These are phyloP conservation scores for Aureobasidium sp. DNA, from an alignment of 2,329 filamentous ascomycete genomes.

Conservation along the genomic window DNA sequence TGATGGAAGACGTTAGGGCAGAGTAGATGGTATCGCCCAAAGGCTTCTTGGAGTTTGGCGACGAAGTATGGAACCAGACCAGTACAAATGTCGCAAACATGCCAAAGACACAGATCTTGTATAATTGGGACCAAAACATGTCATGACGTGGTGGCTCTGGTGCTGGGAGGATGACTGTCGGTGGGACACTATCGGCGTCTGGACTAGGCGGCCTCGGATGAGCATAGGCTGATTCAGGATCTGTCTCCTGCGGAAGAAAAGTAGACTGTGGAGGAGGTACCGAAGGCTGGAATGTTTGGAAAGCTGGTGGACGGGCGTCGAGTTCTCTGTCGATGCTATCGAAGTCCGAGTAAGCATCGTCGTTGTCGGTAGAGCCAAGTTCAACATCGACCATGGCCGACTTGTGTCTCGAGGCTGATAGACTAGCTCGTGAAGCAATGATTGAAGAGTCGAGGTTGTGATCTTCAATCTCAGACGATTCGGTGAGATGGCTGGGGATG, in stretches of 20 bases:
- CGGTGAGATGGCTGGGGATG: slow-evolving; percentile 71
- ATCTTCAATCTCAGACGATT: slow-evolving; percentile 76
- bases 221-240: slow-evolving; percentile 40
- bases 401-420: slow-evolving; percentile 44
- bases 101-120: slow-evolving; percentile 72
- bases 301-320: slow-evolving; percentile 41
- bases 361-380: slow-evolving; percentile 56
- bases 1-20: slow-evolving; percentile 75
- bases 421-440: neutral
- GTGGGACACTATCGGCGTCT: slow-evolving; percentile 46
- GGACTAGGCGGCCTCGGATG: slow-evolving; percentile 40
- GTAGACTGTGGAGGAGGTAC: slow-evolving; percentile 27
- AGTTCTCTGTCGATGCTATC: slow-evolving; percentile 24
- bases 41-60: slow-evolving; percentile 57
- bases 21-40: slow-evolving; percentile 93
- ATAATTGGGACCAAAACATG: slow-evolving; percentile 84
- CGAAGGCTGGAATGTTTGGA: slow-evolving; percentile 37
- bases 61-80: slow-evolving; percentile 79
- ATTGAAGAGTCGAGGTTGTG: slow-evolving; percentile 34
- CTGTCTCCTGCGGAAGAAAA: slow-evolving; percentile 43
- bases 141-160: slow-evolving; percentile 74
- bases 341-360: slow-evolving; percentile 35
- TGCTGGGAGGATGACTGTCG: slow-evolving; percentile 49
- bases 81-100: slow-evolving; percentile 84
- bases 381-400: slow-evolving; percentile 75